These are phyloP conservation scores for Solidago caesia DNA, from an alignment of 129 eudicot species.

Conservation along the genomic window DNA sequence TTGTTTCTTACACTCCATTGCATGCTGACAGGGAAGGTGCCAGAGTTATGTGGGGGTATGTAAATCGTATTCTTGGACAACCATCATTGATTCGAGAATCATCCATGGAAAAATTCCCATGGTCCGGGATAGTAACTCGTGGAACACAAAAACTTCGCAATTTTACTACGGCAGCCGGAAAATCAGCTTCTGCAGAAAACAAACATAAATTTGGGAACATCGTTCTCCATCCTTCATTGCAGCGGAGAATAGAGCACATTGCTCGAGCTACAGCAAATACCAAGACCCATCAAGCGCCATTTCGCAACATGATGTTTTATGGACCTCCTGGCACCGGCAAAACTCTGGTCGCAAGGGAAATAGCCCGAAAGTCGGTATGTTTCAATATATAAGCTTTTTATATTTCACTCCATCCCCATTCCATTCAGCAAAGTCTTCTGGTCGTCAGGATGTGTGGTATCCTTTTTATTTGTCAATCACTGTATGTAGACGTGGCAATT, in stretches of 20 bases:
- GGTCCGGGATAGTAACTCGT: slow-evolving; percentile 60
- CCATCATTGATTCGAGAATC: slow-evolving; percentile 99
- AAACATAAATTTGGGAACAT: slow-evolving; percentile 63
- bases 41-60: slow-evolving; percentile 89
- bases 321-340: slow-evolving; percentile 99
- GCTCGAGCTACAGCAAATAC: slow-evolving; percentile 97
- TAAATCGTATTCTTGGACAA: slow-evolving; percentile 94
- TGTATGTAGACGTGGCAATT: not conserved
- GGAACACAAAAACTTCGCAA: slow-evolving; percentile 47
- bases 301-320: slow-evolving; percentile 97
- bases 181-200: slow-evolving; percentile 37
- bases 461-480: not conserved
- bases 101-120: slow-evolving; percentile 80
- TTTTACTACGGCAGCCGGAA: slow-evolving; percentile 40
- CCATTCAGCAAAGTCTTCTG: not conserved
- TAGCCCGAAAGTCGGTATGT: slow-evolving; percentile 89
- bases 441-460: not conserved
- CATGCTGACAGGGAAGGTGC: slow-evolving; percentile 88
- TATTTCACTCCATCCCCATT: not conserved
- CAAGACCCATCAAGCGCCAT: slow-evolving; percentile 93
- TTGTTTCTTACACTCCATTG: slow-evolving; percentile 11
- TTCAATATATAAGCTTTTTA: not conserved
- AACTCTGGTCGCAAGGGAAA: slow-evolving; percentile 98
- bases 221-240: slow-evolving; percentile 90
- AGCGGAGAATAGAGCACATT: slow-evolving; percentile 83